Conservation (phyloP, 2,329 filamentous ascomycete genomes). For the Nemania sp. region DNA sequence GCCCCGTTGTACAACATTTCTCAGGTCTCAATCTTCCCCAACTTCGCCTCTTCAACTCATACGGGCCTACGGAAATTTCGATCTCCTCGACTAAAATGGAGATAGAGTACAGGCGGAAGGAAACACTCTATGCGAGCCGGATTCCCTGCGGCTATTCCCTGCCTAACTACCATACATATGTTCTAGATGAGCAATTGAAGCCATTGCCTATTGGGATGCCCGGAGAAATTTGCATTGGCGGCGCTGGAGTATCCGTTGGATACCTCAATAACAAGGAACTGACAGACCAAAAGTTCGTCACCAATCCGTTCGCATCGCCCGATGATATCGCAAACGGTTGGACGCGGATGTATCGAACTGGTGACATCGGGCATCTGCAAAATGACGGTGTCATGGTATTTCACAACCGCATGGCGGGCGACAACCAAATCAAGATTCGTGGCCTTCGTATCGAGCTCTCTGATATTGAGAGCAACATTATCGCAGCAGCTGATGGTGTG, state of each 20-base stretch:
- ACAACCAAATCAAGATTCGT: slow-evolving; percentile 41
- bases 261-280: slow-evolving; percentile 40
- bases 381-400: slow-evolving; percentile 43
- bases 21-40: slow-evolving; percentile 8
- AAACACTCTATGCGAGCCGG: not conserved
- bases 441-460: slow-evolving; percentile 43
- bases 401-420: slow-evolving; percentile 43
- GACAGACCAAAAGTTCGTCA: not conserved
- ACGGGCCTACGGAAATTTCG: slow-evolving; percentile 26
- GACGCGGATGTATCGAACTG: slow-evolving; percentile 38
- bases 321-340: slow-evolving; percentile 3
- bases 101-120: slow-evolving; percentile 8
- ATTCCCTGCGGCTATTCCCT: slow-evolving; percentile 18
- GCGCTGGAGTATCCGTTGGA: slow-evolving; percentile 41
- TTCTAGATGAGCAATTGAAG: slow-evolving; percentile 44
- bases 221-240: slow-evolving; percentile 49
- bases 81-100: slow-evolving; percentile 12
- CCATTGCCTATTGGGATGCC: slow-evolving; percentile 44
- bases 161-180: slow-evolving; percentile 36
- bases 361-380: slow-evolving; percentile 45
- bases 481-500: not conserved
- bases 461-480: slow-evolving; percentile 30
- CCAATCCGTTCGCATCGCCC: not conserved
- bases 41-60: slow-evolving; percentile 24
- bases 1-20: slow-evolving; percentile 12